A percentile compares a stretch with the other conserved stretches of the same genome.
Evolutionary conservation across 495 filamentous ascomycete genomes (phyloP).

Genomic region (Penicillium coprophilum): DNA sequence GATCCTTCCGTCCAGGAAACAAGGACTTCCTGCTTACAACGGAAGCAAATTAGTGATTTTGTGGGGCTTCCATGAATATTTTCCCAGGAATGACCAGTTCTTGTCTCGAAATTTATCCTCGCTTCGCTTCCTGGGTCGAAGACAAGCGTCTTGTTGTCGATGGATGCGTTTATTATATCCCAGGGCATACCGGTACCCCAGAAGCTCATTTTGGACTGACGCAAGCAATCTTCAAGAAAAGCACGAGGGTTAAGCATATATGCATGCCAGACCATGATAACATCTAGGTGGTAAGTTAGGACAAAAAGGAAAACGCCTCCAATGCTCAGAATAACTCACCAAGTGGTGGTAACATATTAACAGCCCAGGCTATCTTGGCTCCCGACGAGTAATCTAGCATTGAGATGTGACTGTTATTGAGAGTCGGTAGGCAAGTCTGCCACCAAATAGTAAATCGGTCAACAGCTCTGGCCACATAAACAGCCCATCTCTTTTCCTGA

Average conservation of each 20-base stretch:
- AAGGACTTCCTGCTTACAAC: not conserved
- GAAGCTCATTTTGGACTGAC: conserved; percentile 55
- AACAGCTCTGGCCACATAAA: conserved; percentile 72
- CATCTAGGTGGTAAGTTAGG: conserved; percentile 49
- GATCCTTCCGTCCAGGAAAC: conserved; percentile 56
- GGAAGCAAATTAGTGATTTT: conserved; percentile 47
- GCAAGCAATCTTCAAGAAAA: conserved; percentile 77
- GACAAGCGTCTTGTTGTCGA: conserved; percentile 45
- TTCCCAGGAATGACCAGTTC: conserved; percentile 57
- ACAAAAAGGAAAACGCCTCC: conserved; percentile 8
- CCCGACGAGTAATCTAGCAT: not conserved
- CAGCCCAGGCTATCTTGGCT: conserved; percentile 25
- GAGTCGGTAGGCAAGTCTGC: conserved; percentile 30
- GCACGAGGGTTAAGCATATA: conserved; percentile 79
- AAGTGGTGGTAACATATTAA: conserved; percentile 31
- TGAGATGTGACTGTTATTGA: conserved; percentile 9
- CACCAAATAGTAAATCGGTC: conserved; percentile 77
- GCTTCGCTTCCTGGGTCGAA: conserved; percentile 55
- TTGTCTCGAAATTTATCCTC: conserved; percentile 45
- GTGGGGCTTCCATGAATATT: conserved; percentile 50
- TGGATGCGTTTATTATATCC: conserved; percentile 50
- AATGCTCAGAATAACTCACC: conserved; percentile 22
- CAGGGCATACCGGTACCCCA: conserved; percentile 74
- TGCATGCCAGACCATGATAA: conserved; percentile 88
- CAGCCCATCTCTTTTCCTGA: conserved; percentile 76